These are phyloP conservation scores for Rhynchospora pubera DNA, from an alignment of 176 grass and related monocot species.

Conservation along the genomic window DNA sequence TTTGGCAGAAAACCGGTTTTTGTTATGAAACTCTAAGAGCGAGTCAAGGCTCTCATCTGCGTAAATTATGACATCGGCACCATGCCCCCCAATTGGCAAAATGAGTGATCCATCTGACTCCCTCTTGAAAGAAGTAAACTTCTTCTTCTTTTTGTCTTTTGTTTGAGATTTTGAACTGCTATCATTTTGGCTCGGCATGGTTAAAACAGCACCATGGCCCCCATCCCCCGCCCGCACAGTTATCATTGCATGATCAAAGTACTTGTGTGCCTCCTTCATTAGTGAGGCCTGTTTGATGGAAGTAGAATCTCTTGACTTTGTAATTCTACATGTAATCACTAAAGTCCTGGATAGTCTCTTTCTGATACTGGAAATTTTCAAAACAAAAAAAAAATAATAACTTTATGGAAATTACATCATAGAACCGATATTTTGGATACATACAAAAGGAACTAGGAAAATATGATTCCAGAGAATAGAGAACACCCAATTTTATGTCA, in stretches of 20 bases:
- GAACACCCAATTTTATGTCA: no score
- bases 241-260: conserved; percentile 79
- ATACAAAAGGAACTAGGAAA: no score
- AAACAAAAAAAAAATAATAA: neutral
- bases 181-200: conserved; percentile 38
- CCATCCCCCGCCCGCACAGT: conserved; percentile 74
- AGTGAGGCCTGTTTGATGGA: conserved; percentile 26
- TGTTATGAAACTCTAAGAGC: conserved; percentile 74
- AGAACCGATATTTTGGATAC: no score
- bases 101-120: conserved; percentile 86
- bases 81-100: conserved; percentile 78
- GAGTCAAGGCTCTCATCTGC: conserved; percentile 65
- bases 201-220: conserved; percentile 74
- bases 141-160: conserved; percentile 39
- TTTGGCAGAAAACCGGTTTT: conserved; percentile 63
- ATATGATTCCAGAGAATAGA: no score
- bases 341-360: conserved; percentile 1
- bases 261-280: conserved; percentile 81
- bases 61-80: conserved; percentile 72
- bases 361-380: conserved; percentile 8
- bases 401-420: neutral
- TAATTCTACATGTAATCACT: conserved; percentile 39
- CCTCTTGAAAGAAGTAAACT: conserved; percentile 51
- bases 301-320: conserved; percentile 42
- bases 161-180: conserved; percentile 37